Conservation (phyloP, 805 yeast genomes). For the Candida pini region DNA sequence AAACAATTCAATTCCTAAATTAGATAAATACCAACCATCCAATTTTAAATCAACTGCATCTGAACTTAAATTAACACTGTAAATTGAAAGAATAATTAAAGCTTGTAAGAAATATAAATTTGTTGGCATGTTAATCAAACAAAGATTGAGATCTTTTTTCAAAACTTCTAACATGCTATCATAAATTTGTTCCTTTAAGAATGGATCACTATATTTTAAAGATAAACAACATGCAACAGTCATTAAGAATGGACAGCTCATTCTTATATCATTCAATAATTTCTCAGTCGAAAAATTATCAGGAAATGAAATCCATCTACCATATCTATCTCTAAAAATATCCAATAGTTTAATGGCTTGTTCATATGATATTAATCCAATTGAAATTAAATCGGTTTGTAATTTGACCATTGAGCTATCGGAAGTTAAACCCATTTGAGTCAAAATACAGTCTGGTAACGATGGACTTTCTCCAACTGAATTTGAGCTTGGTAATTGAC, state of each 20-base stretch:
- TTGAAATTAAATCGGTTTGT: constrained; percentile 41
- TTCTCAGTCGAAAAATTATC: constrained; percentile 40
- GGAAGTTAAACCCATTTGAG: constrained; percentile 7
- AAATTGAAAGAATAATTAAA: constrained; percentile 57
- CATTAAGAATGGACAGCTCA: constrained; percentile 55
- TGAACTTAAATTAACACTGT: constrained; percentile 56
- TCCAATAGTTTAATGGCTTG: constrained; percentile 48
- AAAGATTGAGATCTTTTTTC: constrained; percentile 41
- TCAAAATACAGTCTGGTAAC: constrained; percentile 16
- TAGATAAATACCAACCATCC: constrained; percentile 69
- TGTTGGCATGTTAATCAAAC: constrained; percentile 38
- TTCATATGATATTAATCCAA: constrained; percentile 41
- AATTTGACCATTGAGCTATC: constrained; percentile 1
- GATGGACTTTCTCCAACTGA: constrained; percentile 11
- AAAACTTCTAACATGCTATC: constrained; percentile 40
- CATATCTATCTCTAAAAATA: constrained; percentile 61
- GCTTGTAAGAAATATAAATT: constrained; percentile 61
- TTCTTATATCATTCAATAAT: constrained; percentile 43
- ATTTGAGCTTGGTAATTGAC: constrained; percentile 34
- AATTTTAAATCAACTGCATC: constrained; percentile 37
- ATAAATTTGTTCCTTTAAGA: constrained; percentile 36
- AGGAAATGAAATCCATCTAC: constrained; percentile 76
- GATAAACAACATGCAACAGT: constrained; percentile 63
- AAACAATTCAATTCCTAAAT: constrained; percentile 59
- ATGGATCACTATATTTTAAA: constrained; percentile 42